A percentile compares a stretch with the other conserved stretches of the same genome.
Evolutionary conservation across 2,329 filamentous ascomycete species (phyloP).

Genomic region (Seiridium unicorne): DNA sequence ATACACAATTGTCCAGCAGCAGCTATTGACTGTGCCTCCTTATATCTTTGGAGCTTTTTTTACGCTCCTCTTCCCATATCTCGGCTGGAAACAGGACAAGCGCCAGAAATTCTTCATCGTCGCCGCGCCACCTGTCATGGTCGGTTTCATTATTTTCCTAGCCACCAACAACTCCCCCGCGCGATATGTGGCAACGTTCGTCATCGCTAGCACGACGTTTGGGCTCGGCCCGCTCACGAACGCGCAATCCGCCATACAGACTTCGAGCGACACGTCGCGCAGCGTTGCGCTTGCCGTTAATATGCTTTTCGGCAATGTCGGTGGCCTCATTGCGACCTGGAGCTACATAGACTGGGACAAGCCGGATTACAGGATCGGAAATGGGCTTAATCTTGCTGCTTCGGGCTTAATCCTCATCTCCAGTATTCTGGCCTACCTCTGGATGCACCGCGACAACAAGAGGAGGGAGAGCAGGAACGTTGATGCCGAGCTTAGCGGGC

Average conservation of each 20-base stretch:
- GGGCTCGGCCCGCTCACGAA: conserved; percentile 63
- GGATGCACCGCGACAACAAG: conserved; percentile 62
- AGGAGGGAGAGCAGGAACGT: conserved; percentile 49
- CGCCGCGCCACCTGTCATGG: conserved; percentile 62
- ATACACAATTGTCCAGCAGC: conserved; percentile 57
- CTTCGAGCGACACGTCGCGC: conserved; percentile 68
- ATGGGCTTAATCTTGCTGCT: conserved; percentile 66
- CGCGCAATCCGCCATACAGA: conserved; percentile 67
- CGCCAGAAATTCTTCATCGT: conserved; percentile 61
- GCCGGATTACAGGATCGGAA: conserved; percentile 68
- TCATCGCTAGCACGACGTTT: conserved; percentile 65
- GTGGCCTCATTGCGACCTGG: conserved; percentile 66
- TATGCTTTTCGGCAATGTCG: conserved; percentile 73
- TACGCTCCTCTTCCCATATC: conserved; percentile 58
- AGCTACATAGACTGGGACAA: conserved; percentile 61
- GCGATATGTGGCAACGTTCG: conserved; percentile 69
- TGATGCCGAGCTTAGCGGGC: conserved; percentile 49
- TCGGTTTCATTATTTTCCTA: conserved; percentile 70
- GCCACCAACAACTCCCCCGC: conserved; percentile 49
- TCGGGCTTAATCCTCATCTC: conserved; percentile 49
- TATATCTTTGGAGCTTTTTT: conserved; percentile 70
- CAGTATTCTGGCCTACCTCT: conserved; percentile 46
- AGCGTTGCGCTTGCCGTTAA: conserved; percentile 64
- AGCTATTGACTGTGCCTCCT: conserved; percentile 69
- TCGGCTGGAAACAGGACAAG: conserved; percentile 59